Conservation (phyloP, 2,329 filamentous ascomycete species). For the Aspergillus fructus region DNA sequence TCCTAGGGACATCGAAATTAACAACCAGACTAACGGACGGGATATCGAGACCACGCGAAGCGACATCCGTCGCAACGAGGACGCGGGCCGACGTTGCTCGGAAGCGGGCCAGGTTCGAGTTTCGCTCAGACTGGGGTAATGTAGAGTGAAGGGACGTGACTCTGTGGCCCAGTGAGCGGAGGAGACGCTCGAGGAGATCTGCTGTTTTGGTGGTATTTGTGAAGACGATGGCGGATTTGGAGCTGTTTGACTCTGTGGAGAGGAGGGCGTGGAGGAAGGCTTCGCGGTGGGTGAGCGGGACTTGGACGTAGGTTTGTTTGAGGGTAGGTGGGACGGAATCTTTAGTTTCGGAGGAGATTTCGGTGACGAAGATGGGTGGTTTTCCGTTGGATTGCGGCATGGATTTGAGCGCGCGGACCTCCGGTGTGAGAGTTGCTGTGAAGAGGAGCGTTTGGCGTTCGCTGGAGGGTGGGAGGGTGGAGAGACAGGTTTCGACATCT, state of each 20-base stretch:
- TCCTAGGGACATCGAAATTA: constrained; percentile 94
- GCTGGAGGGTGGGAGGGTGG: constrained; percentile 71
- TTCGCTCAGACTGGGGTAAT: constrained; percentile 79
- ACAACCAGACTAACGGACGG: constrained; percentile 86
- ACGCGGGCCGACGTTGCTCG: constrained; percentile 84
- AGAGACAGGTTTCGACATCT: constrained; percentile 85
- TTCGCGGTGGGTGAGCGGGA: constrained; percentile 89
- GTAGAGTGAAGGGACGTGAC: constrained; percentile 89
- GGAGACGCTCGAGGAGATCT: constrained; percentile 81
- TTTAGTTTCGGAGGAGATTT: constrained; percentile 69
- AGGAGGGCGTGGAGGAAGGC: constrained; percentile 91
- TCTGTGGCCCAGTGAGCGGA: constrained; percentile 81
- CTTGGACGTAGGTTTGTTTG: constrained; percentile 79
- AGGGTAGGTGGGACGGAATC: constrained; percentile 78
- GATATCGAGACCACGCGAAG: constrained; percentile 91
- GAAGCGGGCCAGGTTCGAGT: constrained; percentile 86
- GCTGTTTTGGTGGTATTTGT: constrained; percentile 89
- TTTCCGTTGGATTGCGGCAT: constrained; percentile 68
- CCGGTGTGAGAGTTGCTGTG: constrained; percentile 90
- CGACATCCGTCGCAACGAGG: constrained; percentile 92
- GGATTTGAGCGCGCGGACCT: constrained; percentile 82
- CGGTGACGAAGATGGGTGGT: constrained; percentile 80
- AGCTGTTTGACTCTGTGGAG: constrained; percentile 70
- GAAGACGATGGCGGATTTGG: constrained; percentile 85
- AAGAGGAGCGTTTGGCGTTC: constrained; percentile 92